Evolutionary conservation across 177 flowering plant genomes (phyloP), one percentile per base, ranked within the genome.

Genomic region (Vitis hybrid): DNA sequence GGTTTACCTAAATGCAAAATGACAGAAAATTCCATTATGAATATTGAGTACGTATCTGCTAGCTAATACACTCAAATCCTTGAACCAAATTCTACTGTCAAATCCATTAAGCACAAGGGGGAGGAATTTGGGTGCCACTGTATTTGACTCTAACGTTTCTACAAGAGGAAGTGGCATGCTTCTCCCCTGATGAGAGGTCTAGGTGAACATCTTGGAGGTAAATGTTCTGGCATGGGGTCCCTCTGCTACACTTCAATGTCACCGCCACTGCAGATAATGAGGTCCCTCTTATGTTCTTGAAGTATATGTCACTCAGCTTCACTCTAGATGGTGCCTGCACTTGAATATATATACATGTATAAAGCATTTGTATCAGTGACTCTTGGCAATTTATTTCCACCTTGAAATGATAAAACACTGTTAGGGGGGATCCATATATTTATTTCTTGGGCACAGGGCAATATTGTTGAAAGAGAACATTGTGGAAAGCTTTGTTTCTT

Each of bases 221-320:
- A 0, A 89, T 70, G 51, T 88, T 80, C 80, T 82, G 73, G 76
- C 92, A 88, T 59, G 92, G 95, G 4, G 67, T 24, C 11, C 88
- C 85, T 76, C 51, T 71, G 82, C 92, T 90, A 59, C 92, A 90
- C 10, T 79, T 77, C 51, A 90, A 74, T 11, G 70, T 75, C 60
- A 87, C 90, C 3, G 92, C 90, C 2, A 83, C 85, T 12, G 77
- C 66, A 1, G 92, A 75, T 0, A 83, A 72, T 10, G 90, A 77
- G 0, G 90, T 89, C 50, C 92, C 95, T 70, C 82, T 81, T 51
- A 87, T 89, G 79, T 87, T 84, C 75, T 67, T 82, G 82, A 90
- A 90, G 54, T 59, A 68, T 22, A 89, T 74, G 69, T 87, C 82
- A 22, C 82, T 81, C 22, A 87, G 60, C 78, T 82, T 82, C 75